Conservation (phyloP, 192 early-diverging fungal species). For the Radiomyces spectabilis region DNA sequence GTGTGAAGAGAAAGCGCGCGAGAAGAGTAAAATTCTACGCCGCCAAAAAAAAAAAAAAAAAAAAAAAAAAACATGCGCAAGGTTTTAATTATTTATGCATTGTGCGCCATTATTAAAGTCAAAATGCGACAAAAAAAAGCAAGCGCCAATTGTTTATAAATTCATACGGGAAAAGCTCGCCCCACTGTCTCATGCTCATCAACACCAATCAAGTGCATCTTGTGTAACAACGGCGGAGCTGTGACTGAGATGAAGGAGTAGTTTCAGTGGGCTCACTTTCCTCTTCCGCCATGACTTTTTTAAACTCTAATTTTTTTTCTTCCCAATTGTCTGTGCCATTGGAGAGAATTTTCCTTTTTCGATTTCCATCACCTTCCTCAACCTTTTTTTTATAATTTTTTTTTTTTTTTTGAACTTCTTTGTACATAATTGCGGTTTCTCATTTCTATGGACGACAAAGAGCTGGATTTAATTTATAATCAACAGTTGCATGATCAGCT, state of each 20-base stretch:
- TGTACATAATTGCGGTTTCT: neutral
- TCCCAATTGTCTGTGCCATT: too few species aligned
- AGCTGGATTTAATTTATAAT: constrained; percentile 10
- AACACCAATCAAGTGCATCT: neutral
- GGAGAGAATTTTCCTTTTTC: neutral
- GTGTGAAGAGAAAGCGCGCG: too few species aligned
- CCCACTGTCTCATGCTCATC: neutral
- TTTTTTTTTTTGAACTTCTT: constrained; percentile 1
- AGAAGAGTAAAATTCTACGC: too few species aligned
- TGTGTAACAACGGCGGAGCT: neutral
- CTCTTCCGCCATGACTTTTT: too few species aligned
- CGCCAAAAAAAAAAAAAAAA: constrained; percentile 4
- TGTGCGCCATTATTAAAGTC: neutral
- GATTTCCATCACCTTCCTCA: too few species aligned
- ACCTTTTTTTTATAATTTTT: constrained; percentile 2
- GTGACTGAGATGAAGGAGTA: neutral
- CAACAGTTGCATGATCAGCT: constrained; percentile 18
- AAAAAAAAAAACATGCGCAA: neutral
- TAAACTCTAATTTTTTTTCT: neutral
- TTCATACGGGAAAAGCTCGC: neutral
- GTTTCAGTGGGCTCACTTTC: neutral
- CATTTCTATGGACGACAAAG: constrained; percentile 9
- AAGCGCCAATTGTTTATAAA: neutral
- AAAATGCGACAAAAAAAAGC: neutral
- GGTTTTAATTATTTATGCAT: neutral